Evolutionary conservation across 305 asterid genomes (phyloP).

Genomic region (Fraxinus xanthoxyloides): DNA sequence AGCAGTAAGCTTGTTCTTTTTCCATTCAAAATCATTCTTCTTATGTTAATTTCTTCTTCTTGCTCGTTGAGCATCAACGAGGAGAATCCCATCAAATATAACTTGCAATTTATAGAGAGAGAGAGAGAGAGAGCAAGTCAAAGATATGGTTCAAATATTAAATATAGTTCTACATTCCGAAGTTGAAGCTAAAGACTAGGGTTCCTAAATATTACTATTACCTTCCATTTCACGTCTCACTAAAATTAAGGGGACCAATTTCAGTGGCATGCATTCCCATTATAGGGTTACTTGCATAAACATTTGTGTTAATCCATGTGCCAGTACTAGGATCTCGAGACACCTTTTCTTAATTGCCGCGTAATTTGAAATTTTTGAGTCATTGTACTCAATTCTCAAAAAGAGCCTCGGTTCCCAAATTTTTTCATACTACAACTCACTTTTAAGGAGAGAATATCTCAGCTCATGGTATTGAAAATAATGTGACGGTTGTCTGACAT

Average conservation of each 20-base stretch:
- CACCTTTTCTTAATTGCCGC: not conserved
- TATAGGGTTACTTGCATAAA: not conserved
- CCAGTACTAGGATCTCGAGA: slow-evolving; percentile 28
- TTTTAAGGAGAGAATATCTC: not conserved
- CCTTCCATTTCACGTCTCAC: slow-evolving; percentile 48
- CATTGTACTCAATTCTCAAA: not conserved
- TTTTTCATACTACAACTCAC: not conserved
- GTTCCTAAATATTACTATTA: slow-evolving; percentile 20
- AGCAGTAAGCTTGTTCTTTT: slow-evolving; percentile 33
- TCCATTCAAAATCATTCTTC: slow-evolving; percentile 15
- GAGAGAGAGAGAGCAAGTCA: slow-evolving; percentile 30
- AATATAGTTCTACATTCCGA: slow-evolving; percentile 35
- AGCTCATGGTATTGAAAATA: not conserved
- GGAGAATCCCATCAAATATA: slow-evolving; percentile 25
- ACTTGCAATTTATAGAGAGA: slow-evolving; percentile 46
- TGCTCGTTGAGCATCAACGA: slow-evolving; percentile 28
- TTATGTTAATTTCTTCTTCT: not conserved
- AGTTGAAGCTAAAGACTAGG: slow-evolving; percentile 40
- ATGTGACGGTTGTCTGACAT: not conserved
- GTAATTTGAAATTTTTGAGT: not conserved
- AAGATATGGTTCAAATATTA: slow-evolving; percentile 38
- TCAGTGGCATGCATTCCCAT: slow-evolving; percentile 23
- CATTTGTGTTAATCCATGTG: slow-evolving; percentile 26
- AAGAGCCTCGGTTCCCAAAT: not conserved
- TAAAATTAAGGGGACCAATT: slow-evolving; percentile 38